phyloP scores from a whole-genome alignment of 1,284 basidiomycete species.

The Stereum hirsutum region DNA sequence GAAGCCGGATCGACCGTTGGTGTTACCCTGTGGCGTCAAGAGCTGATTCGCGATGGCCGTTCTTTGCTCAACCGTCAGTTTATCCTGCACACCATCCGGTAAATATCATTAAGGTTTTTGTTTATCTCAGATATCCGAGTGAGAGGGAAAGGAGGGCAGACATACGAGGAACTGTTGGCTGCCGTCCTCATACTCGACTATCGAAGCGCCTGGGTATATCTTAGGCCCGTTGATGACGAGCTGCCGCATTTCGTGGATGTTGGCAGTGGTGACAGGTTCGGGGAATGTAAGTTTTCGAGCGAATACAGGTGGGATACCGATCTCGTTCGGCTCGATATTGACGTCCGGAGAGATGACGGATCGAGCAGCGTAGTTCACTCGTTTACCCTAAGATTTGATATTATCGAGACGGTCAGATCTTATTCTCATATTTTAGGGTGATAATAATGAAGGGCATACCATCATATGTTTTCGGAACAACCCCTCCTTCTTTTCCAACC shows the following conservation, averaged over 20 bases:
- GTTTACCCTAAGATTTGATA: slow-evolving; percentile 73
- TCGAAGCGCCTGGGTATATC: slow-evolving; percentile 87
- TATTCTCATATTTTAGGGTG: not conserved
- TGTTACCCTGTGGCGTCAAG: slow-evolving; percentile 82
- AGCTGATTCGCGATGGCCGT: slow-evolving; percentile 97
- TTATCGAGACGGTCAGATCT: not conserved
- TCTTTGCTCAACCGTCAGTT: slow-evolving; percentile 79
- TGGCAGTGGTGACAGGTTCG: slow-evolving; percentile 91
- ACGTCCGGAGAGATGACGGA: slow-evolving; percentile 99
- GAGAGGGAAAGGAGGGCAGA: slow-evolving; percentile 5
- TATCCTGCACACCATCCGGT: slow-evolving; percentile 47
- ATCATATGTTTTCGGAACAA: slow-evolving; percentile 99
- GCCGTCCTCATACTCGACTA: slow-evolving; percentile 95
- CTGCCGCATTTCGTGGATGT: slow-evolving; percentile 85
- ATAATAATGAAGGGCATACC: slow-evolving; percentile 52
- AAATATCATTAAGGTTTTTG: no score
- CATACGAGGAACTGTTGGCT: slow-evolving; percentile 72
- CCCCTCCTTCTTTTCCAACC: slow-evolving; percentile 98
- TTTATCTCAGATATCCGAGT: not conserved
- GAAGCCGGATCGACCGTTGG: slow-evolving; percentile 34
- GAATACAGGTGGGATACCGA: slow-evolving; percentile 97
- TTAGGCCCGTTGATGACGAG: slow-evolving; percentile 90
- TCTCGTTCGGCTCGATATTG: slow-evolving; percentile 99
- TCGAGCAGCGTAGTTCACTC: slow-evolving; percentile 98
- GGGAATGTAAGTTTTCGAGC: slow-evolving; percentile 96